Base-by-base conservation (phyloP, 495 filamentous ascomycete species). In the Lasiosphaeria hispida region DNA sequence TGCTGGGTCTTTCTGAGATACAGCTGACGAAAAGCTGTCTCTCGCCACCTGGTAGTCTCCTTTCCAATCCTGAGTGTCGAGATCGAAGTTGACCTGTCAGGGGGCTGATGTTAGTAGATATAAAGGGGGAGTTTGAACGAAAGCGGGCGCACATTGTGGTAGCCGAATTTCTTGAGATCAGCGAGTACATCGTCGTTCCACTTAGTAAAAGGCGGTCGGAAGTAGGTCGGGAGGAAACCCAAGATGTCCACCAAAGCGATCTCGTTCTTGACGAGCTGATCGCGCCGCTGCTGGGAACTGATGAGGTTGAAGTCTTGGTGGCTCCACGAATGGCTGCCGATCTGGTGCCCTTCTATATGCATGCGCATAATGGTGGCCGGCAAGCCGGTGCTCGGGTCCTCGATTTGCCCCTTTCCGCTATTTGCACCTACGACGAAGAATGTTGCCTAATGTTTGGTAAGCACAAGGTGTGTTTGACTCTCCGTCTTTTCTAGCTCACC, bases 281-380 rank as follows among this genome's bases (percentile, higher is more conserved):
- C 68, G 36, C 65, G 64, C n/a, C 80, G 80, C 47, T 83, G 72
- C 0, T 65, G 60, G 1, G 70, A 55, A 0, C 72, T 72, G 35
- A 86, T 69, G 41, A 73, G 74, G 62, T 71, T 80, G 34, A 88
- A 73, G 69, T 86, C 77, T 49, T 82, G 72, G 61, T 89, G 86
- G 15, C 78, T 82, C 85, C 85, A 90, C 5, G 84, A 87, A 60
- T 90, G 87, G 39, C 81, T 84, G 17, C 82, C 87, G 51, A 90
- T 68, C 62, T 89, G 87, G 61, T 90, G 87, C 33, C 84, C 84
- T 30, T 81, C 83, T 37, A 65, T 63, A 30, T 80, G 59, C 81
- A 86, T 85, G 33, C 84, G 78, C 59, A 77, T 73, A 42, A 87
- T 80, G 37, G 84, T 54, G 1, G 62, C 55, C 18, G 69, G 64